A percentile compares a stretch with the other conserved stretches of the same genome.
These are phyloP conservation scores for Linanthus parryae DNA, from an alignment of 148 eudicot genomes.

Conservation along the genomic window DNA sequence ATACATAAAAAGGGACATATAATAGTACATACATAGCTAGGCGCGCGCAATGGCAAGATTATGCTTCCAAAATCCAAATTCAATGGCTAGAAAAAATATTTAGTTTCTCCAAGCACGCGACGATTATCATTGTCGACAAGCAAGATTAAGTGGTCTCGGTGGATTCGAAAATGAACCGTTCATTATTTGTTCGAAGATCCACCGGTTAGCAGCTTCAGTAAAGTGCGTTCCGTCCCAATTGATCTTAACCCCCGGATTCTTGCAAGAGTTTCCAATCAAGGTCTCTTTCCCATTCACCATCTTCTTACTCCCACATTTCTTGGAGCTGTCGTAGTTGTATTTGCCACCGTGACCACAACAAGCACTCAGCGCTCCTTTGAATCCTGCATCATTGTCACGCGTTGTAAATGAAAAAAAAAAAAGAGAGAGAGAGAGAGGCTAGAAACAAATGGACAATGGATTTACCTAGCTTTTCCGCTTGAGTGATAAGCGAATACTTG, in stretches of 20 bases:
- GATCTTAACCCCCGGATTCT: conserved; percentile 35
- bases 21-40: too few species aligned
- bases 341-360: conserved; percentile 81
- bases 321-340: conserved; percentile 46
- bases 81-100: too few species aligned
- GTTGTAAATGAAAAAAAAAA: too few species aligned
- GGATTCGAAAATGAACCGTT: conserved; percentile 68
- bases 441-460: not conserved
- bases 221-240: conserved; percentile 80
- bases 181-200: conserved; percentile 54
- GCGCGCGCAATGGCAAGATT: too few species aligned
- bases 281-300: conserved; percentile 45
- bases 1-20: too few species aligned
- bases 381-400: conserved; percentile 22
- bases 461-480: conserved; percentile 42
- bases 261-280: conserved; percentile 42
- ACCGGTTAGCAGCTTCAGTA: conserved; percentile 69
- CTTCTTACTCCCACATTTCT: conserved; percentile 43
- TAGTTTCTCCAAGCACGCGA: too few species aligned
- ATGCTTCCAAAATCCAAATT: too few species aligned
- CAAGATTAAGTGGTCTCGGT: conserved; percentile 38
- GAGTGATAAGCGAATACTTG: conserved; percentile 52
- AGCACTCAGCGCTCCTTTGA: conserved; percentile 45
- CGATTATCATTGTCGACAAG: too few species aligned
- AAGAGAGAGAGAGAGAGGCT: not conserved